Evolutionary conservation across 2,329 filamentous ascomycete species (phyloP), one percentile per base, ranked within the genome.

Genomic region (Xylariaceae sp.): DNA sequence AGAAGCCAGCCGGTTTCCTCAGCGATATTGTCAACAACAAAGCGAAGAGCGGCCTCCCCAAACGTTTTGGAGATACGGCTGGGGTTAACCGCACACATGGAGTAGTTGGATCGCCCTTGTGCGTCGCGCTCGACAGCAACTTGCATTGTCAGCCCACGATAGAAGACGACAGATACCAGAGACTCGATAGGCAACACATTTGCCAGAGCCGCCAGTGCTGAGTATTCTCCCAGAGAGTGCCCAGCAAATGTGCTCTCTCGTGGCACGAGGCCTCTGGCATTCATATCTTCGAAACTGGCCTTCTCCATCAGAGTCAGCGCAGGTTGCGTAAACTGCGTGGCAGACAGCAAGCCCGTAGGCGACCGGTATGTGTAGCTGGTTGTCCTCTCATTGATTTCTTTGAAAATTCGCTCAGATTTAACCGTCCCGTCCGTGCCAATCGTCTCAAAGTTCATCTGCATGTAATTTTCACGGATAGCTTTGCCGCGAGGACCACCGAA

Each of bases 121-220:
- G 86, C 91, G 69, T 99, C 94, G 68, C 94, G 90, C 76, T 97
- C 94, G 57, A 99, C 94, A 19, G 94, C 94, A 42, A 99, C 94
- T 74, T 99, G 94, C 94, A 99, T 99, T 18, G 94, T 99, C 65
- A 99, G 77, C 65, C 94, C 94, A 71, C 94, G 90, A 77, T 99
- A 99, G 81, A 99, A 99, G 48, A 99, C 95, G 42, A 99, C 94
- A 0, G 94, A 97, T 2, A 99, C 94, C 69, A 99, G 78, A 61
- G 87, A 94, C 77, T 99, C 94, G 64, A 99, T 99, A n/a, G 95
- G 94, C 89, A 99, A 96, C 67, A 99, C 94, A 66, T 99, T 92
- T 11, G 95, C 94, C 53, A 99, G 80, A 11, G 94, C 94, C 55
- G 94, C 94, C 56, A 99, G 84, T 10, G 94, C 94, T 55, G 91